phyloP scores from a whole-genome alignment of 495 filamentous ascomycete genomes.

The Penicillium cataractarum region DNA sequence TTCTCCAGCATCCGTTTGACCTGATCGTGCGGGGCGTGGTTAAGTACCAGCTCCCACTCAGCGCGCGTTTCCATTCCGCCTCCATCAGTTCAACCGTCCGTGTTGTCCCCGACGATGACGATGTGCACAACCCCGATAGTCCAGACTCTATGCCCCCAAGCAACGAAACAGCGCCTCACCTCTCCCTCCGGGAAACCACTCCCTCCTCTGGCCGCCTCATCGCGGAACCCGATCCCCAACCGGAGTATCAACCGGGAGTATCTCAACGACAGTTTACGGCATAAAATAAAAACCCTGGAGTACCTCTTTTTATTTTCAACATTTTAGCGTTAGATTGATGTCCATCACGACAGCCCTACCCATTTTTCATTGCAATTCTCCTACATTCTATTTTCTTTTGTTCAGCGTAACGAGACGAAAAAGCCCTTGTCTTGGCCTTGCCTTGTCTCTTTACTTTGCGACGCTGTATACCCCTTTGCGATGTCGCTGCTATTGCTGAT shows the following conservation, averaged over 20 bases:
- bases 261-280: constrained; percentile 36
- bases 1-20: constrained; percentile 88
- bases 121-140: constrained; percentile 27
- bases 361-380: constrained; percentile 14
- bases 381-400: constrained; percentile 14
- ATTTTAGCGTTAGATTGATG: constrained; percentile 36
- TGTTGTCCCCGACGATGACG: constrained; percentile 53
- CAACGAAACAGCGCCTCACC: constrained; percentile 37
- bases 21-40: constrained; percentile 87
- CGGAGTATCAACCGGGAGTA: constrained; percentile 11
- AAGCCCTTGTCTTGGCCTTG: constrained; percentile 1
- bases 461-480: constrained; percentile 33
- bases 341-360: constrained; percentile 30
- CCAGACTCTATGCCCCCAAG: constrained; percentile 20
- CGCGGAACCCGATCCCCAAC: constrained; percentile 13
- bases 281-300: constrained; percentile 17
- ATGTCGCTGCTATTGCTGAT: constrained; percentile 11
- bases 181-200: constrained; percentile 13
- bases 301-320: constrained; percentile 9
- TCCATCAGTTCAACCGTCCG: constrained; percentile 55
- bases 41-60: constrained; percentile 86
- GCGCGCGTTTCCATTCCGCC: constrained; percentile 61
- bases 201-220: constrained; percentile 8
- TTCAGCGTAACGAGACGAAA: constrained; percentile 21
- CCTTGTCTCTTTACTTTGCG: constrained; percentile 9